phyloP scores from a whole-genome alignment of 1,284 basidiomycete genomes.

The Meira nashicola region DNA sequence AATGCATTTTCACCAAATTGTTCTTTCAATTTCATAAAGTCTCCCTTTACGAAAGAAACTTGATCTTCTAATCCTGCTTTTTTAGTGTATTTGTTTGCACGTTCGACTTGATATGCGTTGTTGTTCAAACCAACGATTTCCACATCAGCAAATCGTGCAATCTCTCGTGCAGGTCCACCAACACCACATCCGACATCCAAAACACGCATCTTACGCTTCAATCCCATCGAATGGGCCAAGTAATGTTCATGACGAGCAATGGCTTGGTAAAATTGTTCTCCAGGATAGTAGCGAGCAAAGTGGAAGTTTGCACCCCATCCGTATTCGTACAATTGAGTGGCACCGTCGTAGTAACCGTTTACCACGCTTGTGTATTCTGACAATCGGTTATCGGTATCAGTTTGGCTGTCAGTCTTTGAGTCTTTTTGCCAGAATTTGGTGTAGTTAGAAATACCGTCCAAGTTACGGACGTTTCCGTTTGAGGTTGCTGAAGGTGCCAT shows the following conservation, averaged over 20 bases:
- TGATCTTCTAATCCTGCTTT: constrained; percentile 71
- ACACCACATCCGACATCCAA: constrained; percentile 98
- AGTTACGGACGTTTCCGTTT: constrained; percentile 67
- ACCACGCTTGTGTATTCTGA: constrained; percentile 87
- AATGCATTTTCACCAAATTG: constrained; percentile 90
- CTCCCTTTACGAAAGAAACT: constrained; percentile 63
- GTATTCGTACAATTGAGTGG: constrained; percentile 94
- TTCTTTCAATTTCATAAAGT: constrained; percentile 91
- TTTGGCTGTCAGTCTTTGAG: constrained; percentile 65
- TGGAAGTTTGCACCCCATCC: constrained; percentile 92
- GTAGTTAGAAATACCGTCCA: constrained; percentile 81
- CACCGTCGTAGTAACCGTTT: constrained; percentile 83
- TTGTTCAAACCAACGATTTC: constrained; percentile 88
- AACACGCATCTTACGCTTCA: constrained; percentile 82
- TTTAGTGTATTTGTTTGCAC: constrained; percentile 78
- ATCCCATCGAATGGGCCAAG: constrained; percentile 63
- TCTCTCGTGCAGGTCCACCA: constrained; percentile 92
- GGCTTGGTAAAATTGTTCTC: constrained; percentile 75
- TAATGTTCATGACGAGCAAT: constrained; percentile 97
- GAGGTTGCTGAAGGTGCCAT: neutral
- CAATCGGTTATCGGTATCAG: constrained; percentile 71
- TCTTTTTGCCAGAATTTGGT: constrained; percentile 91
- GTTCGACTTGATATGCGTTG: constrained; percentile 88
- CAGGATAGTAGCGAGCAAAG: constrained; percentile 96
- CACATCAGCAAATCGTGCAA: constrained; percentile 82